Conservation (phyloP, 805 yeast species). For the Isabelozyma pseudorhagii region DNA sequence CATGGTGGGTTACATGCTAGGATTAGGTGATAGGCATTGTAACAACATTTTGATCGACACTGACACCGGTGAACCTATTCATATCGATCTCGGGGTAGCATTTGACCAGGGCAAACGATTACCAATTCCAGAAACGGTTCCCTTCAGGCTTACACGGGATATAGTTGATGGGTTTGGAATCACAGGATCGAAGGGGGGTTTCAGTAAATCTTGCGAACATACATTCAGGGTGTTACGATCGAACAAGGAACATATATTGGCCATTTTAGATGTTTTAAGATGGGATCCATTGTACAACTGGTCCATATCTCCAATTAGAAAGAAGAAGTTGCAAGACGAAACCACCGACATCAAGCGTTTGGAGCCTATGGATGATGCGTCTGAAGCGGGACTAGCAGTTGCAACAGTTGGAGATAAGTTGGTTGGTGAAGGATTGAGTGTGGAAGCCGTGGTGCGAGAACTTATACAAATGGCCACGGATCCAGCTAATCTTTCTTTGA, state of each 20-base stretch:
- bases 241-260: slow-evolving; percentile 66
- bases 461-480: slow-evolving; percentile 75
- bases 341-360: slow-evolving; percentile 10
- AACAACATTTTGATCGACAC: slow-evolving; percentile 84
- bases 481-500: slow-evolving; percentile 61
- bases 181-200: slow-evolving; percentile 78
- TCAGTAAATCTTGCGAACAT: slow-evolving; percentile 68
- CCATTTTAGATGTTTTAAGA: slow-evolving; percentile 78
- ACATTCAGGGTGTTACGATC: slow-evolving; percentile 64
- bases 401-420: slow-evolving; percentile 69
- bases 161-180: slow-evolving; percentile 88
- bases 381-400: slow-evolving; percentile 81
- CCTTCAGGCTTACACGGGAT: slow-evolving; percentile 87
- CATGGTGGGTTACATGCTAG: slow-evolving; percentile 82
- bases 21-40: slow-evolving; percentile 94
- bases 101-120: slow-evolving; percentile 88
- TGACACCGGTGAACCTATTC: slow-evolving; percentile 86
- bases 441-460: slow-evolving; percentile 82
- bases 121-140: slow-evolving; percentile 89
- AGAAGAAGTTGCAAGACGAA: slow-evolving; percentile 50
- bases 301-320: slow-evolving; percentile 77
- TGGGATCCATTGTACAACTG: slow-evolving; percentile 95
- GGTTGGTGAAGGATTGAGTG: slow-evolving; percentile 61
- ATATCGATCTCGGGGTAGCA: slow-evolving; percentile 94
- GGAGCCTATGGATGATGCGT: slow-evolving; percentile 40